Percentiles rank a stretch among this genome's conserved stretches.
phyloP scores from a whole-genome alignment of 169 alveolate species.

The Cyclospora cayetanensis region DNA sequence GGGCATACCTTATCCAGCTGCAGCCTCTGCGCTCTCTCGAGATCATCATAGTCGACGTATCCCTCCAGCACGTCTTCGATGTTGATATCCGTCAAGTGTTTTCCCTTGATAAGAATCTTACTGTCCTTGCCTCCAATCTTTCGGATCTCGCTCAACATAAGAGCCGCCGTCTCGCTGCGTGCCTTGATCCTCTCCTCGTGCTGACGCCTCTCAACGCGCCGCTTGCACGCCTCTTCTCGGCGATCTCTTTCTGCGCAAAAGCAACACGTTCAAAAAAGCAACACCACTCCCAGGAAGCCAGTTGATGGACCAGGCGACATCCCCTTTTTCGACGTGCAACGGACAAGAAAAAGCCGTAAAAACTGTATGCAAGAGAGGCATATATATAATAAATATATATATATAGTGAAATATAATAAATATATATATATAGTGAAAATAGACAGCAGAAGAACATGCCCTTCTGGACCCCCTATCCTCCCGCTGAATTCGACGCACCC shows the following conservation, averaged over 20 bases:
- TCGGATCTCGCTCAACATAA: conserved; percentile 80
- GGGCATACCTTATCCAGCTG: conserved; percentile 72
- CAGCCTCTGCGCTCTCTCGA: conserved; percentile 88
- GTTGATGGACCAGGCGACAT: too few species aligned
- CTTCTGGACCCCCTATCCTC: neutral
- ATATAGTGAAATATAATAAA: neutral
- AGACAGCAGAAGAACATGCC: neutral
- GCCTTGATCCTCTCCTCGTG: conserved; percentile 78
- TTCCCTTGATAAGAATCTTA: conserved; percentile 87
- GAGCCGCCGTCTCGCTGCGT: conserved; percentile 79
- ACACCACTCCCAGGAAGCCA: too few species aligned
- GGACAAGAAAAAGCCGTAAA: too few species aligned
- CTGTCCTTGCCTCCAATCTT: conserved; percentile 82
- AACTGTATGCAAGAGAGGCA: too few species aligned
- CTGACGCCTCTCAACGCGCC: conserved; percentile 83
- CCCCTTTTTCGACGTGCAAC: too few species aligned
- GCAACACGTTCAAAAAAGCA: neutral
- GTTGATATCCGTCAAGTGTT: conserved; percentile 86
- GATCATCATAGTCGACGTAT: conserved; percentile 87
- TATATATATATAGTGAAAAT: conserved; percentile 41
- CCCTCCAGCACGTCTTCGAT: conserved; percentile 89
- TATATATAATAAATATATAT: conserved; percentile 14
- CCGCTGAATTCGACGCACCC: conserved; percentile 69
- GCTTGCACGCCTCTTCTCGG: conserved; percentile 83
- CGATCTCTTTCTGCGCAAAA: conserved; percentile 82